Base-by-base conservation (phyloP, 306 rosid species). In the Leucaena leucocephala region DNA sequence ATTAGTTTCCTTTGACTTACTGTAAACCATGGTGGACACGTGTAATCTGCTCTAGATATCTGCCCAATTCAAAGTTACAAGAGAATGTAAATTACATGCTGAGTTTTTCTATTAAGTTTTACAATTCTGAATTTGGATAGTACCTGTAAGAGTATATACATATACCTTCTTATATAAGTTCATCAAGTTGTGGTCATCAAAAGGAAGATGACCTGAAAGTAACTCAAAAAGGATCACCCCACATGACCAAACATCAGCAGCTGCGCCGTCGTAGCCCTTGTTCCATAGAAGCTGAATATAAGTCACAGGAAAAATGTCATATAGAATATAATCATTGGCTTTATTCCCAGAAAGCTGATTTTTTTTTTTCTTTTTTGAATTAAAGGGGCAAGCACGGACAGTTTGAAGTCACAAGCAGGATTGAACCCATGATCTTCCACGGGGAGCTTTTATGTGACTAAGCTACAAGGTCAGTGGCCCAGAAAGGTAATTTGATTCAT, bases 241-340 rank as follows among this genome's bases (percentile, higher is more conserved):
- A 63, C 94, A 93, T 62, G 97, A 93, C 97, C 97, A 93, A 81
- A 93, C 84, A 88, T 93, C 97, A 22, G 91, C 96, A 43, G 90
- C 87, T 75, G 94, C 96, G 81, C 96, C 97, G 22, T 90, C 90
- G 14, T 93, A 93, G 55, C 83, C 90, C 74, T 86, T 84, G 81
- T 68, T 85, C 76, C 66, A 6, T 33, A 93, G 86, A 48, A 93
- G 79, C 97, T 39, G 71, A 48, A 15, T 68, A 38, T 35, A 39
- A 35, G 57, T 45, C 34, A 64, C 39, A 58, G 44, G 46, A 43
- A 27, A 45, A 58, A 54, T 43, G 67, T 7, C 68, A 64, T 57
- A 40, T 54, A 54, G 44, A 62, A 68, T 49, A 11, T 4, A 43
- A 40, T 34, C 54, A 42, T 10, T 17, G 46, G 63, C 62, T 38